Conservation (phyloP, 139 green algal species). For the Penium margaritaceum region DNA sequence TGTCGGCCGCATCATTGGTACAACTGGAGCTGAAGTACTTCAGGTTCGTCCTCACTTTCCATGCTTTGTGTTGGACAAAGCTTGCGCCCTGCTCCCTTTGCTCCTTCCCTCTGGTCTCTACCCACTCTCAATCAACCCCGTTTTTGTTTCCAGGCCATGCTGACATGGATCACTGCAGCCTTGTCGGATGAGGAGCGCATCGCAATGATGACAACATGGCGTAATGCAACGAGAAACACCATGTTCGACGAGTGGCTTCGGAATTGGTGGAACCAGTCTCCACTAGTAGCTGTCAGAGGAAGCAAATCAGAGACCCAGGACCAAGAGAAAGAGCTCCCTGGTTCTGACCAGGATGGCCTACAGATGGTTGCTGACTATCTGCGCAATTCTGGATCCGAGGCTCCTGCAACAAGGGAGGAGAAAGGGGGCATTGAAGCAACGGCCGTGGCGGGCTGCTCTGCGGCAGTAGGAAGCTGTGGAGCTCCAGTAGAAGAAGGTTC, state of each 20-base stretch:
- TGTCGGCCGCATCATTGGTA: conserved; percentile 63
- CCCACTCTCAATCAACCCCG: neutral
- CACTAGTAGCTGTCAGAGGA: too few relatives aligned
- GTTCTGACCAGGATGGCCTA: conserved; percentile 2
- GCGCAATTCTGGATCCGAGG: neutral
- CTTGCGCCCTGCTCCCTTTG: too few relatives aligned
- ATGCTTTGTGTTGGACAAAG: neutral
- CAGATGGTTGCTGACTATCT: conserved; percentile 32
- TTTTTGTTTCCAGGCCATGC: conserved; percentile 77
- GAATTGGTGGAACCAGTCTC: conserved; percentile 63
- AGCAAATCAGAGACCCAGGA: too few relatives aligned
- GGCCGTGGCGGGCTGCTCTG: neutral
- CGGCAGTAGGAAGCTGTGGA: neutral
- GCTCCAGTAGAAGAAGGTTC: too few relatives aligned
- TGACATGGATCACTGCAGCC: conserved; percentile 76
- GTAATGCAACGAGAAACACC: conserved; percentile 73
- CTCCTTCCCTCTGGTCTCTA: neutral
- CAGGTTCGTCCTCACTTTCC: conserved; percentile 19
- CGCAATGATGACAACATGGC: conserved; percentile 48
- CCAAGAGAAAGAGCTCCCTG: too few relatives aligned
- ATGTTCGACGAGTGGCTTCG: conserved; percentile 89
- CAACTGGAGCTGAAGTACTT: conserved; percentile 89
- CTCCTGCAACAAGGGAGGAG: too few relatives aligned
- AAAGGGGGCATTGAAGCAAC: too few relatives aligned
- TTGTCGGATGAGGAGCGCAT: conserved; percentile 45